phyloP scores from a whole-genome alignment of 2,329 filamentous ascomycete species.

The Colletotrichum sansevieriae region DNA sequence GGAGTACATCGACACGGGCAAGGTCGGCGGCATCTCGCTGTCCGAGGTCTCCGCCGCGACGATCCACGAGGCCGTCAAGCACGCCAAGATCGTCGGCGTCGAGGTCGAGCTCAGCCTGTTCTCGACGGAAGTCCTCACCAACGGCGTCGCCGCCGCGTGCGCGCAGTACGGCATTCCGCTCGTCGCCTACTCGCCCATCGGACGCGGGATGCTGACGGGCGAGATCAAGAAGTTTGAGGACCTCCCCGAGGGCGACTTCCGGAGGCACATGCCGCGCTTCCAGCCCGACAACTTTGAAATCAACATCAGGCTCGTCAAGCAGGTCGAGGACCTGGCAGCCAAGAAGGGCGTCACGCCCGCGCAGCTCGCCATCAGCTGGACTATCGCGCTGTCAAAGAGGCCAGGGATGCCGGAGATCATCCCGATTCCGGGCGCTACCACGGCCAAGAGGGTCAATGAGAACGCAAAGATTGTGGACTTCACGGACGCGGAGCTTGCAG shows the following conservation, averaged over 20 bases:
- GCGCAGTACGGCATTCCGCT: slow-evolving; percentile 76
- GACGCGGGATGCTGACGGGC: slow-evolving; percentile 68
- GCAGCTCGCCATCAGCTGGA: slow-evolving; percentile 78
- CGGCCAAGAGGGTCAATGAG: slow-evolving; percentile 68
- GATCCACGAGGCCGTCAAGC: slow-evolving; percentile 61
- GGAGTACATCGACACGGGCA: slow-evolving; percentile 65
- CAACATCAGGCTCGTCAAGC: slow-evolving; percentile 72
- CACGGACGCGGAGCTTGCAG: slow-evolving; percentile 62
- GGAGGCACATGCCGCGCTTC: slow-evolving; percentile 68
- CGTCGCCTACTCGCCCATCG: slow-evolving; percentile 79
- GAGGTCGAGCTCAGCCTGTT: slow-evolving; percentile 69
- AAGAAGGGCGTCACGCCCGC: slow-evolving; percentile 71
- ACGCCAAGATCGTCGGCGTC: slow-evolving; percentile 60
- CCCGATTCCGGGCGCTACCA: slow-evolving; percentile 76
- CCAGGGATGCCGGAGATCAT: slow-evolving; percentile 70
- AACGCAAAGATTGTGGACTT: slow-evolving; percentile 67
- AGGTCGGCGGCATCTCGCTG: slow-evolving; percentile 64
- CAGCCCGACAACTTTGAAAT: slow-evolving; percentile 71
- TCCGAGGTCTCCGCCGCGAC: slow-evolving; percentile 65
- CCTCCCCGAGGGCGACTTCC: slow-evolving; percentile 64
- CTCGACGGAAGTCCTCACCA: slow-evolving; percentile 60
- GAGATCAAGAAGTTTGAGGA: slow-evolving; percentile 66
- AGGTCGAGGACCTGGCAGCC: slow-evolving; percentile 69
- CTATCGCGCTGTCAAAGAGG: slow-evolving; percentile 61
- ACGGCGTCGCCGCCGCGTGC: slow-evolving; percentile 68